These are phyloP conservation scores for Colletotrichum limetticola DNA, from an alignment of 2,329 filamentous ascomycete species.

Conservation along the genomic window DNA sequence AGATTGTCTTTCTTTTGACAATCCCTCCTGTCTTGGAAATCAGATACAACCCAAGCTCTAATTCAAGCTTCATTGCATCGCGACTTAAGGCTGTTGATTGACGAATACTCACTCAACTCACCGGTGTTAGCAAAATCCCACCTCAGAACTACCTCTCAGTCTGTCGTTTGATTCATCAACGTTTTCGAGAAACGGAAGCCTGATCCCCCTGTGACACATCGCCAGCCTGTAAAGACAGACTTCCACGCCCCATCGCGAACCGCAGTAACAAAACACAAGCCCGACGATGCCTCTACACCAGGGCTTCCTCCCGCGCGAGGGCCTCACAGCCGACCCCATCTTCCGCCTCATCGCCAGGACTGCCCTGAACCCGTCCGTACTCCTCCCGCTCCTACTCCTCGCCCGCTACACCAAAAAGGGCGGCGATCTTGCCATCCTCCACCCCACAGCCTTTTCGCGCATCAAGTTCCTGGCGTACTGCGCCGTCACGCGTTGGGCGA, in stretches of 20 bases:
- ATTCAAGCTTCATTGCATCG: not conserved
- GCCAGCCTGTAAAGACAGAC: not conserved
- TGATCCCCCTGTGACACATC: not conserved
- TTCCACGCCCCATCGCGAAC: not conserved
- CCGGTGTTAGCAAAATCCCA: not conserved
- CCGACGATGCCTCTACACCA: slow-evolving; percentile 51
- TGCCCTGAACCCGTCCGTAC: slow-evolving; percentile 71
- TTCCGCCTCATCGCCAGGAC: slow-evolving; percentile 68
- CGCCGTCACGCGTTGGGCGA: slow-evolving; percentile 60
- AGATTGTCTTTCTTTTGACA: not conserved
- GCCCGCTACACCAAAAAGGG: slow-evolving; percentile 73
- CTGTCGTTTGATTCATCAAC: not conserved
- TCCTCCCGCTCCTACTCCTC: slow-evolving; percentile 71
- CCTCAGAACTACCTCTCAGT: not conserved
- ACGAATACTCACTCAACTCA: not conserved
- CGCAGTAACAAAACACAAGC: not conserved
- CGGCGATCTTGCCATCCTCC: slow-evolving; percentile 61
- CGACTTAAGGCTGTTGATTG: not conserved
- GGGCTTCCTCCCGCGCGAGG: slow-evolving; percentile 65
- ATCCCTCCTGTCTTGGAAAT: not conserved
- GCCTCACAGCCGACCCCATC: slow-evolving; percentile 70
- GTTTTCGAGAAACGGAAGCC: not conserved
- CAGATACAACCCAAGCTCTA: not conserved
- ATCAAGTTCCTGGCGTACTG: slow-evolving; percentile 65
- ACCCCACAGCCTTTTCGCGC: slow-evolving; percentile 60